Evolutionary conservation across 768 basidiomycete species (phyloP).

Genomic region (Hygrocybe punicea): DNA sequence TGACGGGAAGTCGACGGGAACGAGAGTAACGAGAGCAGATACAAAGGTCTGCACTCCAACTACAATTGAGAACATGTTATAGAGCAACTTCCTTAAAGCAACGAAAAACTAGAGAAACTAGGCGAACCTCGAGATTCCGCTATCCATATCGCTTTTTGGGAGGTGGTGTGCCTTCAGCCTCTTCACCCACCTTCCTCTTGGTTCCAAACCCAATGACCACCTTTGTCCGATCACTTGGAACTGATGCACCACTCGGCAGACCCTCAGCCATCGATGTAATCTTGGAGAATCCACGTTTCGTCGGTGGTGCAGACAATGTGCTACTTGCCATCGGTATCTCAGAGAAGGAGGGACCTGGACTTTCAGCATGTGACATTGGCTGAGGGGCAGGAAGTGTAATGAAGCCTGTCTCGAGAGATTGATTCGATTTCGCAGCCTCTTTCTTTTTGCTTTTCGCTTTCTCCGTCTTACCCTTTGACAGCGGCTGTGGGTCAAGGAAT

Average conservation of each 20-base stretch:
- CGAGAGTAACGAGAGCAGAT: no score
- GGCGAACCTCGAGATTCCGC: background rate
- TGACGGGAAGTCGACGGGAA: no score
- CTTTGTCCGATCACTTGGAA: constrained; percentile 63
- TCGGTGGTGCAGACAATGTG: constrained; percentile 53
- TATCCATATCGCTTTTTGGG: constrained; percentile 50
- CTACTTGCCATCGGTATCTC: constrained; percentile 20
- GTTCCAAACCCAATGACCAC: constrained; percentile 73
- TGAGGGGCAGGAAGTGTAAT: constrained; percentile 68
- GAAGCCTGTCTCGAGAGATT: constrained; percentile 54
- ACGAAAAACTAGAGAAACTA: no score
- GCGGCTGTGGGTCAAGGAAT: constrained; percentile 74
- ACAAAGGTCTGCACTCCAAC: no score
- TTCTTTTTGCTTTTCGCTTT: constrained; percentile 75
- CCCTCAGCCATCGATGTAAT: constrained; percentile 61
- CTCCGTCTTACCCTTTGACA: constrained; percentile 81
- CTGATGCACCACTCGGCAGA: constrained; percentile 54
- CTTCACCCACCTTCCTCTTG: constrained; percentile 78
- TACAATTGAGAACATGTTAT: background rate
- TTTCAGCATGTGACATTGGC: constrained; percentile 43
- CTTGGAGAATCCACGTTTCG: constrained; percentile 73
- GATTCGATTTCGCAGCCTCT: constrained; percentile 54
- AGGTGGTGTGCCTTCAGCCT: constrained; percentile 62
- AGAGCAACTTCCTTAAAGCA: background rate
- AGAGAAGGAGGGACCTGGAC: constrained; percentile 42